These are phyloP conservation scores for Funneliformis geosporum DNA, from an alignment of 192 early-diverging fungal species.

Conservation along the genomic window DNA sequence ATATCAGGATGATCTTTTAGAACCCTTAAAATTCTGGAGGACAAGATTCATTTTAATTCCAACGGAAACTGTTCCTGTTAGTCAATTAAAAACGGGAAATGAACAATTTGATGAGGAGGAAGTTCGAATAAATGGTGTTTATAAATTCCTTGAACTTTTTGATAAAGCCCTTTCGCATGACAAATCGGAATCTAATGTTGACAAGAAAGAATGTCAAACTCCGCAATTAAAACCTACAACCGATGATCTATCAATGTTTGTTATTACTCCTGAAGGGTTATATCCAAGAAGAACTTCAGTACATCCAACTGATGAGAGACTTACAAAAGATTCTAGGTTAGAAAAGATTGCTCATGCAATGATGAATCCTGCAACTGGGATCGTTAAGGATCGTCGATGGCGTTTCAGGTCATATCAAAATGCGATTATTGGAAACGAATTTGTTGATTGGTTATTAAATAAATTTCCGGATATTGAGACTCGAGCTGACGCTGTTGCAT, in stretches of 20 bases:
- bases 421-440: constrained; percentile 80
- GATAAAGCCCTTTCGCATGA: constrained; percentile 64
- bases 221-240: constrained; percentile 43
- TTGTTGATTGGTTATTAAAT: constrained; percentile 84
- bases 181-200: constrained; percentile 32
- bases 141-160: constrained; percentile 80
- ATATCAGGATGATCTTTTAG: constrained; percentile 77
- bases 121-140: constrained; percentile 79
- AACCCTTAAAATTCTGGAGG: constrained; percentile 82
- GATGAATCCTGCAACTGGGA: constrained; percentile 65
- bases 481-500: constrained; percentile 71
- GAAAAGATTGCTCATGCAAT: constrained; percentile 67
- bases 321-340: constrained; percentile 44
- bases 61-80: constrained; percentile 59
- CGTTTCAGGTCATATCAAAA: constrained; percentile 73
- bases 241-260: constrained; percentile 45
- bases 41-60: constrained; percentile 91
- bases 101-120: constrained; percentile 87
- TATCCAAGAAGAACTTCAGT: constrained; percentile 7
- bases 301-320: constrained; percentile 25
- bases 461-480: constrained; percentile 76
- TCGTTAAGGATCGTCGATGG: constrained; percentile 84
- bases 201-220: constrained; percentile 40
- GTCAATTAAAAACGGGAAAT: constrained; percentile 48
- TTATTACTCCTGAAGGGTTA: constrained; percentile 29